phyloP scores from a whole-genome alignment of 2,329 filamentous ascomycete genomes.

The Trichoderma lentiforme region DNA sequence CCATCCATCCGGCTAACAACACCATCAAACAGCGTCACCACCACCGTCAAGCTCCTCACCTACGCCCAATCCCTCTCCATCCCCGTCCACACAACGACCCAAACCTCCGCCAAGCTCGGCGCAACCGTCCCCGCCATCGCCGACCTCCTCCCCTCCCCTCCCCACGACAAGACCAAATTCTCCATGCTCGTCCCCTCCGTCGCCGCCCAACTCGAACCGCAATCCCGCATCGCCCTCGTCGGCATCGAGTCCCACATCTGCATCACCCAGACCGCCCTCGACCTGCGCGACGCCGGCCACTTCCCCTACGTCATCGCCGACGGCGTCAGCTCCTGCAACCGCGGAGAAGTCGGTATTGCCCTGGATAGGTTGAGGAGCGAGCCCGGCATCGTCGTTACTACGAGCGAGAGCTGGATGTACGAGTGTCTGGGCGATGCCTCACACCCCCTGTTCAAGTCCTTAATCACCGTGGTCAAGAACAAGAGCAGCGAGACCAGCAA shows the following conservation, averaged over 20 bases:
- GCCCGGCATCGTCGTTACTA: slow-evolving; percentile 71
- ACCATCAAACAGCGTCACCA: slow-evolving; percentile 49
- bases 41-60: slow-evolving; percentile 65
- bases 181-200: slow-evolving; percentile 79
- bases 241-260: slow-evolving; percentile 95
- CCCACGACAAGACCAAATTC: slow-evolving; percentile 85
- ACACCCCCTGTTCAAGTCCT: slow-evolving; percentile 66
- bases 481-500: slow-evolving; percentile 66
- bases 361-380: slow-evolving; percentile 71
- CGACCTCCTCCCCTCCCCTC: slow-evolving; percentile 48
- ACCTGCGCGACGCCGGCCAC: slow-evolving; percentile 72
- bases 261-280: slow-evolving; percentile 86
- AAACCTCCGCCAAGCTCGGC: slow-evolving; percentile 75
- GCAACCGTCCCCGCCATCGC: slow-evolving; percentile 71
- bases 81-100: slow-evolving; percentile 82
- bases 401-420: slow-evolving; percentile 86
- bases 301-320: slow-evolving; percentile 84
- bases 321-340: slow-evolving; percentile 83
- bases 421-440: slow-evolving; percentile 82
- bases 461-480: slow-evolving; percentile 78
- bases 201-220: slow-evolving; percentile 34
- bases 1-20: not conserved
- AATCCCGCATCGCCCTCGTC: slow-evolving; percentile 68
- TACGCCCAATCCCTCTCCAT: slow-evolving; percentile 65
- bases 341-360: slow-evolving; percentile 75